These are phyloP conservation scores for Zygotorulaspora chibaensis DNA, from an alignment of 805 yeast species.

Conservation along the genomic window DNA sequence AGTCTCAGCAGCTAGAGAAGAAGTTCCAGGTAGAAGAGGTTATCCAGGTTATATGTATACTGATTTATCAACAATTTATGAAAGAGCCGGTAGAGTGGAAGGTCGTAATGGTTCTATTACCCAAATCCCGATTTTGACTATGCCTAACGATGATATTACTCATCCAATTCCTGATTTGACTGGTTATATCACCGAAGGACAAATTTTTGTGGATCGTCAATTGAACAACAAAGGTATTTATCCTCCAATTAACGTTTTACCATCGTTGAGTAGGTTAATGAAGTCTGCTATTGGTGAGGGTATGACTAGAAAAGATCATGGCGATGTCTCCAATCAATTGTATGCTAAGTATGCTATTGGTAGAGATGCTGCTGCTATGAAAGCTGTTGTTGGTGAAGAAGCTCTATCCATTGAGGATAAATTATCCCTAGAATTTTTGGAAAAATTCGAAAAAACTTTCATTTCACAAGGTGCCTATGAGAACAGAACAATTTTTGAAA, in stretches of 20 bases:
- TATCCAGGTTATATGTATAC: slow-evolving; percentile 99
- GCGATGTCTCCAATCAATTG: slow-evolving; percentile 98
- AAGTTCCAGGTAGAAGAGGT: slow-evolving; percentile 99
- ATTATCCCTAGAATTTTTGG: slow-evolving; percentile 93
- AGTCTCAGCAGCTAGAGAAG: slow-evolving; percentile 99
- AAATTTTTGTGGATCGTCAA: slow-evolving; percentile 95
- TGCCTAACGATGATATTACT: slow-evolving; percentile 99
- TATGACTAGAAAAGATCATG: slow-evolving; percentile 99
- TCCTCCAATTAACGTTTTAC: slow-evolving; percentile 98
- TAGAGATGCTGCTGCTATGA: slow-evolving; percentile 99
- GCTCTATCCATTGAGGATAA: slow-evolving; percentile 97
- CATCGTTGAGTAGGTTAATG: slow-evolving; percentile 97
- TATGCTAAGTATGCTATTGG: slow-evolving; percentile 99
- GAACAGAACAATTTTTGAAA: slow-evolving; percentile 88
- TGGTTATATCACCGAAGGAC: slow-evolving; percentile 99
- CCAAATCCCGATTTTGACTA: slow-evolving; percentile 96
- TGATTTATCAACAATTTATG: slow-evolving; percentile 97
- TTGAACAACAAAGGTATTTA: slow-evolving; percentile 93
- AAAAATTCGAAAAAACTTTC: slow-evolving; percentile 94
- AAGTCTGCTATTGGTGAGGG: slow-evolving; percentile 99
- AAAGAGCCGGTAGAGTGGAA: slow-evolving; percentile 99
- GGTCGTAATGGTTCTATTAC: slow-evolving; percentile 99
- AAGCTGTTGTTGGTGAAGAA: slow-evolving; percentile 99
- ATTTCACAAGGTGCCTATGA: slow-evolving; percentile 97
- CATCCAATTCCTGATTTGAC: slow-evolving; percentile 99